Base-by-base conservation (phyloP, 148 eudicot species). In the Persicaria maculosa region DNA sequence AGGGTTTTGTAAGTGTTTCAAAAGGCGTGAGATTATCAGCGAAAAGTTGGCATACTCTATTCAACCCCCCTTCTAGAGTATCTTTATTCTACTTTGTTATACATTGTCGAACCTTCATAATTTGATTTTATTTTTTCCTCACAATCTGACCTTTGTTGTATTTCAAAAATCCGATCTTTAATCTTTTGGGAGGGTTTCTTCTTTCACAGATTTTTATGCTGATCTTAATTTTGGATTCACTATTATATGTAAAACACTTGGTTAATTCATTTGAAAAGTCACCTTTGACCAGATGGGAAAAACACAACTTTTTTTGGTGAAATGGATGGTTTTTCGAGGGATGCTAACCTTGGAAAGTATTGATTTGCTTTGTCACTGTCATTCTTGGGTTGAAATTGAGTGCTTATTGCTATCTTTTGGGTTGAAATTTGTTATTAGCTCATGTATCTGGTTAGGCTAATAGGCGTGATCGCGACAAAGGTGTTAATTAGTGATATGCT, bases 311-410 rank as follows among this genome's bases (percentile, higher is more conserved):
- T 40, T 64, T 36, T 36, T 36, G 69, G n/a, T 64, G 16, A 64
- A 64, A 64, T 40, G 44, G 9, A 36, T 64, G 69, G 46, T 46
- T n/a, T 64, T 64, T 64, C 40, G 69, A 64, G 44, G 17, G 69
- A 40, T 64, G 69, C 69, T 64, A 46, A 36, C 69, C 44, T 64
- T 64, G 69, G 46, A 64, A 64, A 64, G 47, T 40, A 14, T 64
- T 12, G 69, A 40, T 64, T 64, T 64, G 46, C 69, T 64, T 64
- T 64, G 46, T 40, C 69, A 15, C 15, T 64, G 19, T 64, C 69
- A 64, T 64, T 36, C 46, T 40, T 12, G 36, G 12, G 46, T n/a
- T 57, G 46, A 45, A 64, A 64, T 40, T 64, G 8, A 64, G 17
- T 64, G 69, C 46, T 64, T 36, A 64, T 64, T 36, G 69, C 6